Base-by-base conservation (phyloP, 2,329 filamentous ascomycete species). In the Sporothrix globosa region DNA sequence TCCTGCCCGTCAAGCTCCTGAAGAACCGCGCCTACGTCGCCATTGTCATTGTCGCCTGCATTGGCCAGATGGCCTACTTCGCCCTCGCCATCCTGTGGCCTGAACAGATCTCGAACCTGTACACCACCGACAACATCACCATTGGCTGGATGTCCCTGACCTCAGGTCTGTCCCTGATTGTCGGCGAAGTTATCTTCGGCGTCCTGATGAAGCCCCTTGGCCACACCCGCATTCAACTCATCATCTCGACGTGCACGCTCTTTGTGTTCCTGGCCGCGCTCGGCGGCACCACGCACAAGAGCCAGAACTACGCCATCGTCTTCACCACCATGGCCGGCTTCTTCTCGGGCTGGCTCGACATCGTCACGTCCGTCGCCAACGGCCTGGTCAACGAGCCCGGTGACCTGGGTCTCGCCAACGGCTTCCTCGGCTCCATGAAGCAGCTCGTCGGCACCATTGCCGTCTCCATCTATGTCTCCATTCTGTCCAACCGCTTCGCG, bases 41-140 rank as follows among this genome's bases (percentile, higher is more conserved):
- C 39, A 76, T 78, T 9, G 75, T 76, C 11, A 76, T 76, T 24
- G 73, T 80, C 44, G 71, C 79, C 30, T 76, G 76, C 10, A 78
- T 81, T 3, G 79, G 78, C 21, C 79, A 79, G n/a, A 77, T 77
- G 54, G 76, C 80, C 13, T 81, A 80, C 75, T 81, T 80, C 69
- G 79, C 77, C 61, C 77, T 80, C 53, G 78, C 78, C 39, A 77
- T 81, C 30, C 75, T 81, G 14, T 81, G 79, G 79, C 79, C 80
- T 1, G 73, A 74, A 21, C 79, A 79, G 76, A 76, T 80, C 5
- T 73, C 73, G 9, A 76, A 77, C 30, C 68, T 81, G 21, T 80
- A 66, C 54, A 69, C 52, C n/a, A 70, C 30, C 46, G 69, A 67
- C 67, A 68, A 71, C 70, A 67, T 70, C 53, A 68, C 44, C 63